Conservation (phyloP, 768 basidiomycete species). For the Termitomyces sp. region DNA sequence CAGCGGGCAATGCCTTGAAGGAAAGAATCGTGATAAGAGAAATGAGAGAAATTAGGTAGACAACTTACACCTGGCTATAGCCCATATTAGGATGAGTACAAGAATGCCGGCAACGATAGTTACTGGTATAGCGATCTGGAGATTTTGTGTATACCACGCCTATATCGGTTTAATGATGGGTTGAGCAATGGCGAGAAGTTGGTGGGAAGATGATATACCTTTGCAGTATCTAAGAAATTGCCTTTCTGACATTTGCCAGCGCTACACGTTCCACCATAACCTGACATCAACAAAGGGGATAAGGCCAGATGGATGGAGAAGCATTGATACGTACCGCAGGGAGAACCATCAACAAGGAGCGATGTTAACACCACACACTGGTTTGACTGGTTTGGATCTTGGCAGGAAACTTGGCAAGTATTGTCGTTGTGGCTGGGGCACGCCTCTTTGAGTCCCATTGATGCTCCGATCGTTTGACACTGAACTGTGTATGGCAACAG, state of each 20-base stretch:
- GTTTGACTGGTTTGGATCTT: conserved; percentile 54
- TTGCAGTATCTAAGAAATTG: conserved; percentile 51
- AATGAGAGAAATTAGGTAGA: not conserved
- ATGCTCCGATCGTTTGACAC: conserved; percentile 32
- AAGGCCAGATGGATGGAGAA: not conserved
- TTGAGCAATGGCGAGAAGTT: conserved; percentile 2
- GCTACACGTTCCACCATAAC: conserved; percentile 66
- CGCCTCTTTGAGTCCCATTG: conserved; percentile 3
- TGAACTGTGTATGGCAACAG: conserved; percentile 40
- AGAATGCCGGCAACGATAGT: conserved; percentile 66
- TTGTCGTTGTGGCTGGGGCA: conserved; percentile 62
- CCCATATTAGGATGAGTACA: conserved; percentile 51
- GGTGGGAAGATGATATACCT: conserved; percentile 30
- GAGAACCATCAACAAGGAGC: conserved; percentile 72
- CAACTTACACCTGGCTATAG: conserved; percentile 36
- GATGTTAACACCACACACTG: conserved; percentile 69
- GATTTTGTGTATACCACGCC: conserved; percentile 74
- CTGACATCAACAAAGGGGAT: conserved; percentile 24
- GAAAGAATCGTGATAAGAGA: not conserved
- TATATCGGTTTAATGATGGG: conserved; percentile 18
- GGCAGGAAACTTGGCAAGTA: conserved; percentile 75
- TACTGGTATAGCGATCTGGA: conserved; percentile 75
- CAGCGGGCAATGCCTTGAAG: conserved; percentile 29
- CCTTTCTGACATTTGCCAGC: conserved; percentile 59
- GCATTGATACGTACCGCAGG: conserved; percentile 55